Evolutionary conservation across 2,329 filamentous ascomycete species (phyloP).

Genomic region (Botrytis paeoniae): DNA sequence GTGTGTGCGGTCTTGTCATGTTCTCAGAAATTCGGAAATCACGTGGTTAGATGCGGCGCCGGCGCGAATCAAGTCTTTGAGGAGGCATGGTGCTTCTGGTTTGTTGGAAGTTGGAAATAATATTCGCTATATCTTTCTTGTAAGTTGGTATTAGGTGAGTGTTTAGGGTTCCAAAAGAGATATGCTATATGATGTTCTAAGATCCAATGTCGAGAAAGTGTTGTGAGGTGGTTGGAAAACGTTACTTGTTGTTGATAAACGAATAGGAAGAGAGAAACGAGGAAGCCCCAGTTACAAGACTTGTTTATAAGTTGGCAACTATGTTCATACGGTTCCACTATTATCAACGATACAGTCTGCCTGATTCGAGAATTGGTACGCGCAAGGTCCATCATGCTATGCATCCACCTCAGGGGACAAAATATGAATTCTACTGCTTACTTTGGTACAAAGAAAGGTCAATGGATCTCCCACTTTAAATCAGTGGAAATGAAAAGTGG

Average conservation of each 20-base stretch:
- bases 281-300: neutral
- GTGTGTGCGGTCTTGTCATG: neutral
- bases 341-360: neutral
- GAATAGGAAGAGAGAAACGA: neutral
- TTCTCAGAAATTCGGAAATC: too few relatives aligned
- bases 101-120: neutral
- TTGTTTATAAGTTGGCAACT: neutral
- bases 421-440: neutral
- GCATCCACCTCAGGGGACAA: neutral
- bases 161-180: neutral
- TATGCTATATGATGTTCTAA: neutral
- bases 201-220: neutral
- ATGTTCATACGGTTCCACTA: neutral
- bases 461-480: neutral
- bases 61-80: neutral
- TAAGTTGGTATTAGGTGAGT: neutral
- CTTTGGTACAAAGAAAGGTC: neutral
- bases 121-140: neutral
- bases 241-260: neutral
- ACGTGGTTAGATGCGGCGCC: neutral
- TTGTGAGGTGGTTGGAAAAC: neutral
- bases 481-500: neutral
- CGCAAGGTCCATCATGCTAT: neutral
- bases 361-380: neutral
- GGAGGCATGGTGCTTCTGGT: neutral